Base-by-base conservation (phyloP, 768 basidiomycete genomes). In the Tubosaeta brunneosetosa region DNA sequence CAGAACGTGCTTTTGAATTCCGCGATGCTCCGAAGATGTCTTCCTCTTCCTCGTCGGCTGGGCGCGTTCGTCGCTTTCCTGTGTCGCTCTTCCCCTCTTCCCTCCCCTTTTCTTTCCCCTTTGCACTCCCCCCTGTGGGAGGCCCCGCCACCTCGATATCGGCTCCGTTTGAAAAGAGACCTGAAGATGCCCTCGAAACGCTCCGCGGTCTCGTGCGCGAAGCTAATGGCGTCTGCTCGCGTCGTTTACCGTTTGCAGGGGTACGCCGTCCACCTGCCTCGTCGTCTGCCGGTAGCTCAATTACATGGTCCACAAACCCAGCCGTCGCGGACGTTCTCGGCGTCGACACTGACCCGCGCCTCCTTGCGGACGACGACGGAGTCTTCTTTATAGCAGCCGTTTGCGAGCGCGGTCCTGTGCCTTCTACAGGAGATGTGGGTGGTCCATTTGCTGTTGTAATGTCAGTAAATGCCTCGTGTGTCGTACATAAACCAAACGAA, bases 261-360 rank as follows among this genome's bases (percentile, higher is more conserved):
- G 38, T 27, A n/a, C 27, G 29, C n/a, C 25, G 51, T 27, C 47
- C 25, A 10, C 41, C 55, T 16, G 12, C 29, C 7, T 56, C 59
- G 10, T 61, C 53, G 14, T 59, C 66, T 8, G 47, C 10, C 0
- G 59, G 63, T 27, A 66, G 49, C 17, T 63, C 57, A 12, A 67
- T 57, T 16, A 67, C 57, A 8, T 57, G 53, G 26, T 66, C 61
- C 7, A 63, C 33, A 31, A 58, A 66, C 6, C 41, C 41, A 0
- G 58, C 61, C 14, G 14, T 56, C 11, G 52, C 51, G 3, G 55
- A 51, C 3, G 47, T 33, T n/a, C 37, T 11, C 0, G 50, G 33
- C 0, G 55, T 45, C 27, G 48, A 44, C 11, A 44, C 38, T 1
- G 43, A 38, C 41, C 45, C 26, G 19, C 33, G 50, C 25, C 25